A percentile compares a stretch with the other conserved stretches of the same genome.
phyloP scores from a whole-genome alignment of 2,329 filamentous ascomycete species.

The Calonectria hawksworthii region DNA sequence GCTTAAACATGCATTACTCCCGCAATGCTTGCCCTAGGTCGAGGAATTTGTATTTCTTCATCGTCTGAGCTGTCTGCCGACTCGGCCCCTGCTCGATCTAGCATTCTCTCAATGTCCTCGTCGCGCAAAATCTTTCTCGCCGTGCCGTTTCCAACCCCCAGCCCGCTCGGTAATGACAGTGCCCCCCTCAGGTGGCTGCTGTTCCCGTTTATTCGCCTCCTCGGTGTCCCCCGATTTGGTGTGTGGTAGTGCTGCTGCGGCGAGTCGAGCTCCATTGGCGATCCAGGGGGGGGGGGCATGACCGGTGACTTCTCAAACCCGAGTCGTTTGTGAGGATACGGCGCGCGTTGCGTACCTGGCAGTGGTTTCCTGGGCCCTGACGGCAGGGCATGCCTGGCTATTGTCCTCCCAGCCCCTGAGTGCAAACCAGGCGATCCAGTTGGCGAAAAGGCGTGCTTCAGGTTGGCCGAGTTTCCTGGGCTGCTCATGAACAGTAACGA shows the following conservation, averaged over 20 bases:
- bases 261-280: slow-evolving; percentile 63
- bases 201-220: slow-evolving; percentile 58
- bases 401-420: slow-evolving; percentile 28
- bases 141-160: slow-evolving; percentile 58
- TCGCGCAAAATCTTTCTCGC: slow-evolving; percentile 59
- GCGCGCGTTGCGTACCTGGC: slow-evolving; percentile 62
- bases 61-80: slow-evolving; percentile 70
- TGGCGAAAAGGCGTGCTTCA: slow-evolving; percentile 68
- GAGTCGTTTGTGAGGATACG: slow-evolving; percentile 58
- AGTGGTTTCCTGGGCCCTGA: slow-evolving; percentile 66
- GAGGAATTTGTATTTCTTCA: slow-evolving; percentile 67
- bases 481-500: slow-evolving; percentile 87
- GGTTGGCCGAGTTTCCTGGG: slow-evolving; percentile 77
- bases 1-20: slow-evolving; percentile 47
- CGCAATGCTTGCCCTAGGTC: slow-evolving; percentile 46
- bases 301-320: slow-evolving; percentile 63
- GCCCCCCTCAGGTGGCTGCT: slow-evolving; percentile 54
- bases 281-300: slow-evolving; percentile 51
- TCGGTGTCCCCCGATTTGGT: slow-evolving; percentile 55
- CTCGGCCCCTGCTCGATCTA: slow-evolving; percentile 66
- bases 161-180: slow-evolving; percentile 64
- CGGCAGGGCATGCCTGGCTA: slow-evolving; percentile 57
- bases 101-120: slow-evolving; percentile 71
- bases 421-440: slow-evolving; percentile 53
- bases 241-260: slow-evolving; percentile 48